Percentiles rank a stretch among this genome's conserved stretches.
Conservation (phyloP, 2,329 filamentous ascomycete genomes). For the Ceratocystis cubensis region DNA sequence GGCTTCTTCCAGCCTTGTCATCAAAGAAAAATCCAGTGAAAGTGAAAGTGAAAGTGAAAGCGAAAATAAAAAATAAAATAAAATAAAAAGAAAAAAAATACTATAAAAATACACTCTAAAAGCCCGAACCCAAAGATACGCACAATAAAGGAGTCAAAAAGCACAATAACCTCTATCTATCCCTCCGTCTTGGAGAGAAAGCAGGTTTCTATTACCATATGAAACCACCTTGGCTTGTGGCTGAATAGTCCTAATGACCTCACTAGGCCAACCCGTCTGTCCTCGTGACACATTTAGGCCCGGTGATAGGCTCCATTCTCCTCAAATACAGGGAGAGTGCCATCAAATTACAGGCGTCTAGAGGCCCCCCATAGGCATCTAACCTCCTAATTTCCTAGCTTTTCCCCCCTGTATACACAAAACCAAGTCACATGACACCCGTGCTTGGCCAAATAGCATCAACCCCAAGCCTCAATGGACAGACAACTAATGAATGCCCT, state of each 20-base stretch:
- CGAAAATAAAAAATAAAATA: neutral
- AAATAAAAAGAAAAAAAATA: neutral
- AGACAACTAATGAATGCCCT: too few relatives aligned
- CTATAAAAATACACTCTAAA: neutral
- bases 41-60: neutral
- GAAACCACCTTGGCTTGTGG: conserved; percentile 3
- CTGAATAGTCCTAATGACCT: neutral
- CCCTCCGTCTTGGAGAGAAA: neutral
- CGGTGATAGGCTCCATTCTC: neutral
- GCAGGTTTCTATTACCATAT: conserved; percentile 1
- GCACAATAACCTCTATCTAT: neutral
- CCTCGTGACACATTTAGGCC: neutral
- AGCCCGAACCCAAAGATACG: neutral
- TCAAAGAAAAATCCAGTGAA: neutral
- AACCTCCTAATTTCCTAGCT: neutral
- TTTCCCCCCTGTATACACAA: neutral
- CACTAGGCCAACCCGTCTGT: neutral
- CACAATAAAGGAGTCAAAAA: too few relatives aligned
- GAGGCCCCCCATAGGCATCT: neutral
- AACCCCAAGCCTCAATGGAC: neutral
- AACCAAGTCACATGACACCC: neutral
- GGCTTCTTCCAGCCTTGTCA: neutral
- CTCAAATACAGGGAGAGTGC: neutral
- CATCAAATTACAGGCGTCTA: neutral
- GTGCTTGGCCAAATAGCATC: neutral